Conservation (phyloP, 805 yeast genomes). For the Candida tammaniensis region DNA sequence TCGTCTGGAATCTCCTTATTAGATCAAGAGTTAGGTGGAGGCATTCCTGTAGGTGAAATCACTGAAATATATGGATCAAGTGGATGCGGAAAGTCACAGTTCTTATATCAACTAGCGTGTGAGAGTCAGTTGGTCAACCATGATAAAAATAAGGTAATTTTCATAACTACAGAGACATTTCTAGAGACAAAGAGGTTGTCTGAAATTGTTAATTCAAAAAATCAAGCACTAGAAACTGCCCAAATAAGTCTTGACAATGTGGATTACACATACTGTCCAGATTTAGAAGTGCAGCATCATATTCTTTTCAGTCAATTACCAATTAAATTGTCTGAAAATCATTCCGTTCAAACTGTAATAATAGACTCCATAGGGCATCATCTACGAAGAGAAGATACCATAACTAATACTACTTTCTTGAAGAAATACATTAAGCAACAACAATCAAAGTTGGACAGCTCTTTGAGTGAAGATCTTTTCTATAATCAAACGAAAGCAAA, state of each 20-base stretch:
- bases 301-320: constrained; percentile 71
- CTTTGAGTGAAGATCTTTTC: constrained; percentile 10
- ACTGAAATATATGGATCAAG: constrained; percentile 84
- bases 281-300: constrained; percentile 72
- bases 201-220: constrained; percentile 20
- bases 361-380: constrained; percentile 86
- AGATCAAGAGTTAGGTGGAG: constrained; percentile 29
- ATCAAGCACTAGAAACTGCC: constrained; percentile 4
- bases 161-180: constrained; percentile 74
- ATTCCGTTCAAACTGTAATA: constrained; percentile 44
- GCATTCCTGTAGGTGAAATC: constrained; percentile 27
- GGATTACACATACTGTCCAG: constrained; percentile 55
- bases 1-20: constrained; percentile 24
- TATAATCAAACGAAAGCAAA: constrained; percentile 14
- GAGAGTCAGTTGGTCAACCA: constrained; percentile 50
- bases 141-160: constrained; percentile 36
- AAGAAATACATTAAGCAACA: constrained; percentile 18
- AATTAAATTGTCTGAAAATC: constrained; percentile 29
- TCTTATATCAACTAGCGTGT: constrained; percentile 63
- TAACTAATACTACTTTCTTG: constrained; percentile 35
- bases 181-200: constrained; percentile 62
- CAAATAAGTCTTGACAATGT: constrained; percentile 24
- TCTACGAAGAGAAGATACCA: constrained; percentile 53
- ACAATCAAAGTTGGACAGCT: constrained; percentile 2
- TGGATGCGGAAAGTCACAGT: constrained; percentile 83